These are phyloP conservation scores for Solanum chilense DNA, from an alignment of 257 asterid genomes.

Conservation along the genomic window DNA sequence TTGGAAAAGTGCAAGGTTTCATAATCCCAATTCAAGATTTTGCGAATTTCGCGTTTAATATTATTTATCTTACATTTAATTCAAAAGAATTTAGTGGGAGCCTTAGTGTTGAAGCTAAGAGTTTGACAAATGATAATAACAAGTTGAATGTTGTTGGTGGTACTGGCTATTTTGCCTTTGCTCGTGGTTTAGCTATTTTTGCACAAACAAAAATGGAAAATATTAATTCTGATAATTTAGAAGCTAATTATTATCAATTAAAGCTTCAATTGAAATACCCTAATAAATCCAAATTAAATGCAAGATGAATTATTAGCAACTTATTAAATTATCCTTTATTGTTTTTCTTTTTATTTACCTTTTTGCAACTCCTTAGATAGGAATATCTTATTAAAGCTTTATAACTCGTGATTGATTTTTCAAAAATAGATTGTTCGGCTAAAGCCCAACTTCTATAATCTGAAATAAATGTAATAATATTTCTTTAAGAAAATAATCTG, in stretches of 20 bases:
- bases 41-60: conserved; percentile 56
- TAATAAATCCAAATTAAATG: conserved; percentile 29
- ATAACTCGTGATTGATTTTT: background rate
- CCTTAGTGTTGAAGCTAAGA: conserved; percentile 49
- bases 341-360: background rate
- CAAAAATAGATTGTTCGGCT: no score
- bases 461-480: no score
- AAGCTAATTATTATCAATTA: conserved; percentile 36
- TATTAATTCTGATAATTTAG: conserved; percentile 4
- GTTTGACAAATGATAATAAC: conserved; percentile 25
- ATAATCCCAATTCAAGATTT: conserved; percentile 62
- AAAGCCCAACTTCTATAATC: background rate
- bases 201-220: conserved; percentile 20
- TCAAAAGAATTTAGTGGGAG: conserved; percentile 46
- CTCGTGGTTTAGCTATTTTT: conserved; percentile 65
- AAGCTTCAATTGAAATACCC: conserved; percentile 60
- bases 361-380: background rate
- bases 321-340: background rate
- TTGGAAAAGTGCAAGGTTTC: conserved; percentile 75
- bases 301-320: conserved; percentile 8
- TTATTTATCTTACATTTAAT: conserved; percentile 62
- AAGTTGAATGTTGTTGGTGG: conserved; percentile 66
- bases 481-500: background rate
- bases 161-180: conserved; percentile 84
- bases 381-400: background rate